Evolutionary conservation across 192 early-diverging fungal species (phyloP).

Genomic region (Podila minutissima): DNA sequence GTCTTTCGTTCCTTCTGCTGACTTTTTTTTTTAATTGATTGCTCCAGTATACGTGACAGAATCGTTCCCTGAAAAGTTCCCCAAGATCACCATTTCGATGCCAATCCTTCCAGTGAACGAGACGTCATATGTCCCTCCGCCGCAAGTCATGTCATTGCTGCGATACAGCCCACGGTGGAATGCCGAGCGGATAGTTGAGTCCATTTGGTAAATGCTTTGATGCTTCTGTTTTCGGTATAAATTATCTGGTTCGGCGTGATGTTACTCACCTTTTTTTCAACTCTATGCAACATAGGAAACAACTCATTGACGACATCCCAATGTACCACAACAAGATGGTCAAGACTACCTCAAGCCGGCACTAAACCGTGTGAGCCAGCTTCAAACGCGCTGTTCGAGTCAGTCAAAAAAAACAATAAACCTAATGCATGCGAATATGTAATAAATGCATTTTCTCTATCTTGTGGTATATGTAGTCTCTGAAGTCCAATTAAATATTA

Average conservation of each 20-base stretch:
- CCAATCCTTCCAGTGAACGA: constrained; percentile 9
- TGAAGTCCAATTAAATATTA: too few relatives aligned
- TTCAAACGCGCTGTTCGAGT: too few relatives aligned
- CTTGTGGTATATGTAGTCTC: too few relatives aligned
- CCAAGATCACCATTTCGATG: constrained; percentile 28
- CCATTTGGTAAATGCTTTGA: constrained; percentile 20
- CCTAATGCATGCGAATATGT: too few relatives aligned
- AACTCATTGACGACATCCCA: not conserved
- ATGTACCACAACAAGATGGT: constrained; percentile 1
- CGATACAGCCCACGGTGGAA: constrained; percentile 42
- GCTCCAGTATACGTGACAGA: constrained; percentile 28
- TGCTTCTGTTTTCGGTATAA: not conserved
- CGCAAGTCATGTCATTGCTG: constrained; percentile 18
- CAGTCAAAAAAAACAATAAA: too few relatives aligned
- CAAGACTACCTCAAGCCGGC: not conserved
- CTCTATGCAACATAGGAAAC: not conserved
- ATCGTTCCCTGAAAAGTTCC: constrained; percentile 24
- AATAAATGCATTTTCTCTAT: too few relatives aligned
- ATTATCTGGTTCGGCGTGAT: too few relatives aligned
- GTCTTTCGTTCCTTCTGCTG: not conserved
- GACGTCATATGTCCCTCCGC: not conserved
- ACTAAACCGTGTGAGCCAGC: too few relatives aligned
- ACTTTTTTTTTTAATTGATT: not conserved
- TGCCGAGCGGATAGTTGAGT: constrained; percentile 19
- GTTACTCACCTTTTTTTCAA: not conserved